Evolutionary conservation across 2,329 filamentous ascomycete species (phyloP).

Genomic region (Penicillium sp.): DNA sequence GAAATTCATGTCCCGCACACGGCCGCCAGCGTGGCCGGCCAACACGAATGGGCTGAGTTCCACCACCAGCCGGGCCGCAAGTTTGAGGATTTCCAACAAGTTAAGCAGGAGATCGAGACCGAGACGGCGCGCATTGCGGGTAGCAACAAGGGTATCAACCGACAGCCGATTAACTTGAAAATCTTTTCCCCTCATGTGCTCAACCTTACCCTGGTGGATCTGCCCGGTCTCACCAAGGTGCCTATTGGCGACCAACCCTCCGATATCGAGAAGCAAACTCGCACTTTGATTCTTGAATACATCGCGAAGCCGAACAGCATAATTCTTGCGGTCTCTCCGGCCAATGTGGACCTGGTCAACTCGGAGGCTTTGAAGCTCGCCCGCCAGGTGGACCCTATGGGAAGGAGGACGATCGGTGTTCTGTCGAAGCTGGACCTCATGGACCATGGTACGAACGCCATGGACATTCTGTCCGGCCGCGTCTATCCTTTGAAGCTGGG

Average conservation of each 20-base stretch:
- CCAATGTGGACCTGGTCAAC: constrained; percentile 97
- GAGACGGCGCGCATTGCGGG: constrained; percentile 93
- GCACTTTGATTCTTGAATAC: constrained; percentile 94
- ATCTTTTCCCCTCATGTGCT: constrained; percentile 97
- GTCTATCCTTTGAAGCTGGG: constrained; percentile 96
- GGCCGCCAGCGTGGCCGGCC: constrained; percentile 67
- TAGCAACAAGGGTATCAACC: constrained; percentile 97
- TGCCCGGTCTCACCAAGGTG: constrained; percentile 95
- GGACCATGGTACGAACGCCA: constrained; percentile 96
- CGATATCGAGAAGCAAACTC: constrained; percentile 98
- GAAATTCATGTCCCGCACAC: constrained; percentile 70
- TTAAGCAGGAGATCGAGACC: constrained; percentile 94
- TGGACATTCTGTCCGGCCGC: constrained; percentile 94
- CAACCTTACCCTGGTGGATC: constrained; percentile 91
- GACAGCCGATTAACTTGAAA: constrained; percentile 96
- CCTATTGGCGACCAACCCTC: constrained; percentile 96
- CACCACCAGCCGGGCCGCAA: constrained; percentile 87
- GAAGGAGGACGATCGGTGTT: constrained; percentile 91
- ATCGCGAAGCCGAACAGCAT: constrained; percentile 99
- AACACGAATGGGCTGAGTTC: constrained; percentile 87
- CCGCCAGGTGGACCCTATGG: constrained; percentile 92
- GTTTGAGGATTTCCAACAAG: constrained; percentile 87
- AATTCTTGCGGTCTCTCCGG: constrained; percentile 90
- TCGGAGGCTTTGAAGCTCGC: constrained; percentile 96
- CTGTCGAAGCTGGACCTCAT: constrained; percentile 96